phyloP scores from a whole-genome alignment of 2,329 filamentous ascomycete genomes.

The Alternaria triticimaculans region DNA sequence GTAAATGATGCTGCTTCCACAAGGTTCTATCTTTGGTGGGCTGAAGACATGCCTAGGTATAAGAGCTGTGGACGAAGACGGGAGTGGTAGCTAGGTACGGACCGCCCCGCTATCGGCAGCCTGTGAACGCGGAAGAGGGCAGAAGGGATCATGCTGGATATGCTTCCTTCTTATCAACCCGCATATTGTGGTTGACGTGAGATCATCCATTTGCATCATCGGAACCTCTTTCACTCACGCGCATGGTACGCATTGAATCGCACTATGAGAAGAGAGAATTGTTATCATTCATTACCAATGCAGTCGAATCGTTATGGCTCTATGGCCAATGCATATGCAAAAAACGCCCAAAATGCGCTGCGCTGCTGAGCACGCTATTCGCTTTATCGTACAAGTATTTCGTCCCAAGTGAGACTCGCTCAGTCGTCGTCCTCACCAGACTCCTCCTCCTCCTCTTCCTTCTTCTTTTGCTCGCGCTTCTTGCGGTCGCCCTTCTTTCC shows the following conservation, averaged over 20 bases:
- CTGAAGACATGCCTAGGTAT: neutral
- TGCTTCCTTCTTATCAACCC: neutral
- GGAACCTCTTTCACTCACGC: neutral
- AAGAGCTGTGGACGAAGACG: neutral
- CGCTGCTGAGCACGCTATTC: neutral
- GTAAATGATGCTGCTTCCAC: neutral
- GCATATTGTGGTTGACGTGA: neutral
- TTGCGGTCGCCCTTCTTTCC: slow-evolving; percentile 45
- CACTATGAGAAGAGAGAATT: slow-evolving; percentile 1
- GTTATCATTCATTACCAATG: slow-evolving; percentile 4
- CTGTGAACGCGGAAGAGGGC: neutral
- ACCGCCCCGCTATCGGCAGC: slow-evolving; percentile 8
- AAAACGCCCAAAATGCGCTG: slow-evolving; percentile 22
- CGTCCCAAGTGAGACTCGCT: slow-evolving; percentile 9
- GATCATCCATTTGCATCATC: neutral
- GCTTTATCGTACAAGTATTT: slow-evolving; percentile 14
- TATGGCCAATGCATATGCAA: slow-evolving; percentile 1
- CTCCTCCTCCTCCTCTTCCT: slow-evolving; percentile 58
- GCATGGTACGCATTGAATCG: neutral
- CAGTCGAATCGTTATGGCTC: slow-evolving; percentile 1
- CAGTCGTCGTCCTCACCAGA: slow-evolving; percentile 42
- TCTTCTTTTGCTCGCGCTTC: slow-evolving; percentile 45
- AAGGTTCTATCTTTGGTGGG: neutral
- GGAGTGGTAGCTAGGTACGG: slow-evolving; percentile 2
- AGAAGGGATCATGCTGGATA: slow-evolving; percentile 16